phyloP scores from a whole-genome alignment of 1,284 basidiomycete genomes.

The Boletellus deceptivus region DNA sequence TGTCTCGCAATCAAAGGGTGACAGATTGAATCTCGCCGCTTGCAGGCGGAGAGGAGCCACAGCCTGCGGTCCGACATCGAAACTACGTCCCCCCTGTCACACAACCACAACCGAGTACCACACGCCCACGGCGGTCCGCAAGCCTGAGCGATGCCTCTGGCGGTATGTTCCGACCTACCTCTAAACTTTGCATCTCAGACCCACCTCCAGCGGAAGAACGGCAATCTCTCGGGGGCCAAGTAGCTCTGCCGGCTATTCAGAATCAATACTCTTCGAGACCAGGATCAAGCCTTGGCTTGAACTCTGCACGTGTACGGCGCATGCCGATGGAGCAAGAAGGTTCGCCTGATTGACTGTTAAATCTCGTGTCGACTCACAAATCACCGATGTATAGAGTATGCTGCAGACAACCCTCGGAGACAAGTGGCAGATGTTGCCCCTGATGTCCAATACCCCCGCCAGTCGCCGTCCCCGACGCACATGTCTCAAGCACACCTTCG shows the following conservation, averaged over 20 bases:
- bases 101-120: conserved; percentile 20
- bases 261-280: conserved; percentile 45
- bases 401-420: conserved; percentile 19
- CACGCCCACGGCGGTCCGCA: conserved; percentile 62
- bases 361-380: conserved; percentile 7
- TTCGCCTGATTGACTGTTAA: conserved; percentile 21
- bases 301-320: conserved; percentile 31
- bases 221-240: conserved; percentile 32
- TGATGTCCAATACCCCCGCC: conserved; percentile 37
- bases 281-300: conserved; percentile 50
- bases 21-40: conserved; percentile 2
- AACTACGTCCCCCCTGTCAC: conserved; percentile 24
- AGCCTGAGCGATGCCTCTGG: conserved; percentile 63
- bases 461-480: conserved; percentile 57
- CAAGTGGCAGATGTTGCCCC: conserved; percentile 13
- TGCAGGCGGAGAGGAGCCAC: conserved; percentile 30
- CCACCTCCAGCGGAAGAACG: conserved; percentile 24
- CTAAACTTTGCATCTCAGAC: conserved; percentile 6
- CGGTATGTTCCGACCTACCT: conserved; percentile 31
- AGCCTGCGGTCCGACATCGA: conserved; percentile 26
- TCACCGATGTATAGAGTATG: conserved; percentile 27
- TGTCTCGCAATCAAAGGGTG: not conserved
- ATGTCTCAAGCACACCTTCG: conserved; percentile 30
- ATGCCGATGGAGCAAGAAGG: conserved; percentile 41
- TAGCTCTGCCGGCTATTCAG: conserved; percentile 30